These are phyloP conservation scores for Wickerhamomyces sp. DNA, from an alignment of 1,139 yeast genomes.

Conservation along the genomic window DNA sequence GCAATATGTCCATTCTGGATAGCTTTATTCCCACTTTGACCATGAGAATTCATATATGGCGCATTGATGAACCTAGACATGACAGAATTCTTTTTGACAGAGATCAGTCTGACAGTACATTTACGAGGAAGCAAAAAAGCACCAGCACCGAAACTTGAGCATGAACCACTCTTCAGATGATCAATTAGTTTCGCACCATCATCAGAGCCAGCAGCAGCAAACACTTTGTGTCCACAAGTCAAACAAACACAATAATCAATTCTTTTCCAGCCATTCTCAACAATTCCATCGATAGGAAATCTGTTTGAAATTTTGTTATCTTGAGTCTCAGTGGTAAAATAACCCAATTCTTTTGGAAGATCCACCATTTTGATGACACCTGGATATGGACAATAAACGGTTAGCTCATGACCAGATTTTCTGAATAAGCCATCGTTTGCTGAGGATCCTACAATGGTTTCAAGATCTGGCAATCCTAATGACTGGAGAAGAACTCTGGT, in stretches of 20 bases:
- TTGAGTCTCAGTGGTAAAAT: slow-evolving; percentile 43
- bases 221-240: slow-evolving; percentile 35
- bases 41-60: slow-evolving; percentile 69
- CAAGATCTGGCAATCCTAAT: slow-evolving; percentile 4
- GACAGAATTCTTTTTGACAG: slow-evolving; percentile 3
- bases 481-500: slow-evolving; percentile 8
- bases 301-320: slow-evolving; percentile 4
- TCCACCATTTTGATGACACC: slow-evolving; percentile 60
- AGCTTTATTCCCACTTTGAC: slow-evolving; percentile 58
- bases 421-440: background rate
- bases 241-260: slow-evolving; percentile 37
- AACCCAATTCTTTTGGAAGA: slow-evolving; percentile 62
- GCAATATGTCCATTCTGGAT: slow-evolving; percentile 51
- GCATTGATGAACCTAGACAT: slow-evolving; percentile 39
- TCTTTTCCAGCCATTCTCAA: slow-evolving; percentile 27
- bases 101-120: slow-evolving; percentile 34
- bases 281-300: slow-evolving; percentile 6
- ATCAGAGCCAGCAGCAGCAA: slow-evolving; percentile 18
- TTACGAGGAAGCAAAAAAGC: slow-evolving; percentile 42
- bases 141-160: slow-evolving; percentile 28
- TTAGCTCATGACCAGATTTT: background rate
- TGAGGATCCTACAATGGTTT: slow-evolving; percentile 1
- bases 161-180: slow-evolving; percentile 31
- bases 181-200: slow-evolving; percentile 32
- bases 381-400: slow-evolving; percentile 51